These are phyloP conservation scores for Chytriomyces sp. DNA, from an alignment of 192 early-diverging fungal genomes.

Conservation along the genomic window DNA sequence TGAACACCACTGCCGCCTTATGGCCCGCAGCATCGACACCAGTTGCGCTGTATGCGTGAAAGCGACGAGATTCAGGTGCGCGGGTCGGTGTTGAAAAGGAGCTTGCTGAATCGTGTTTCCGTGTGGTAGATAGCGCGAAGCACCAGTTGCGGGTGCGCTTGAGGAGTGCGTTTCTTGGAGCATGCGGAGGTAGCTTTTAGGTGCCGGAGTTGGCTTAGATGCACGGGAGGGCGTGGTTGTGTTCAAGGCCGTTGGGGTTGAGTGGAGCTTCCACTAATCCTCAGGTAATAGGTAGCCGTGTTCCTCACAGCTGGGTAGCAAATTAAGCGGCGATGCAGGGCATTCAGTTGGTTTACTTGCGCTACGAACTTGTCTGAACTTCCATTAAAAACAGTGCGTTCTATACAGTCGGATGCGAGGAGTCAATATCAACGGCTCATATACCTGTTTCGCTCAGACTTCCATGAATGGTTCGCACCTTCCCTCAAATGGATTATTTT, in stretches of 20 bases:
- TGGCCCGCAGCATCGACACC: no score
- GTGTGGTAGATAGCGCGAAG: not conserved
- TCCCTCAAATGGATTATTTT: no score
- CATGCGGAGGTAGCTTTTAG: not conserved
- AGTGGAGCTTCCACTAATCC: not conserved
- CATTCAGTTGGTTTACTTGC: not conserved
- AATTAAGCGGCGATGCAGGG: not conserved
- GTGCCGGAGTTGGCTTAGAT: not conserved
- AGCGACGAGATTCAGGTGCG: no score
- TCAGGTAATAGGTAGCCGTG: not conserved
- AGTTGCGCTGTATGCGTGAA: no score
- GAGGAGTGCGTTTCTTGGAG: not conserved
- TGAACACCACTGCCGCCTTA: no score
- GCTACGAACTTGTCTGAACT: no score
- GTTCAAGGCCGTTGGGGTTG: not conserved
- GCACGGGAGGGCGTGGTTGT: not conserved
- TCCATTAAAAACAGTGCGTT: no score
- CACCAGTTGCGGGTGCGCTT: not conserved
- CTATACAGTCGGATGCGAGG: no score
- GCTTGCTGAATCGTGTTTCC: not conserved
- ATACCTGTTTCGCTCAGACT: no score
- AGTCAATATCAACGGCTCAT: no score
- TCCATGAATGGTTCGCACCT: no score
- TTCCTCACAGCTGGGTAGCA: not conserved
- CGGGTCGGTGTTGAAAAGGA: no score